Percentiles rank a stretch among this genome's conserved stretches.
phyloP scores from a whole-genome alignment of 805 yeast species.

The Suhomyces pyralidae region DNA sequence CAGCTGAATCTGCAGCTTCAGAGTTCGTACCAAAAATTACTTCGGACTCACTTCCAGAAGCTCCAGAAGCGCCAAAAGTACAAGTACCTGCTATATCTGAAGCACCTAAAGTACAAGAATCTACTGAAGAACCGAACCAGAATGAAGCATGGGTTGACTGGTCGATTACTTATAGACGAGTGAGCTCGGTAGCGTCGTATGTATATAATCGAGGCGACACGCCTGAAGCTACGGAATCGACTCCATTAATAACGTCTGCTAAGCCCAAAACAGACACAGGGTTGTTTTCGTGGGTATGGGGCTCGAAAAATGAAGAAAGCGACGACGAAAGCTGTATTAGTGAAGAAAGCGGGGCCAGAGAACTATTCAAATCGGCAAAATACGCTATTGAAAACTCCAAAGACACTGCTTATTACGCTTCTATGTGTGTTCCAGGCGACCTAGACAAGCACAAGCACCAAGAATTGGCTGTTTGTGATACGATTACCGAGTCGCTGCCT shows the following conservation, averaged over 20 bases:
- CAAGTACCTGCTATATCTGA: neutral
- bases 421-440: slow-evolving; percentile 12
- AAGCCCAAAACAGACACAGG: neutral
- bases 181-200: slow-evolving; percentile 13
- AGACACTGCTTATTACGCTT: slow-evolving; percentile 35
- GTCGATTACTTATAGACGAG: slow-evolving; percentile 11
- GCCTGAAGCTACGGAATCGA: neutral
- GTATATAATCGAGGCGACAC: slow-evolving; percentile 6
- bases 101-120: neutral
- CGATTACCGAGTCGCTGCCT: slow-evolving; percentile 31
- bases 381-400: slow-evolving; percentile 29
- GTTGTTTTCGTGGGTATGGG: slow-evolving; percentile 30
- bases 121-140: neutral
- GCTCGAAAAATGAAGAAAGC: slow-evolving; percentile 8
- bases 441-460: neutral
- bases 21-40: neutral
- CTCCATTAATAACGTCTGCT: neutral
- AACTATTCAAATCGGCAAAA: slow-evolving; percentile 30
- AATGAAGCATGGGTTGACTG: slow-evolving; percentile 9
- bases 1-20: neutral
- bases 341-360: slow-evolving; percentile 17
- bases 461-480: slow-evolving; percentile 35
- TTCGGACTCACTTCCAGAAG: neutral
- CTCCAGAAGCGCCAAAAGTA: neutral
- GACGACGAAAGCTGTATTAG: slow-evolving; percentile 14